These are phyloP conservation scores for Aureobasidium pullulans DNA, from an alignment of 2,329 filamentous ascomycete species.

Conservation along the genomic window DNA sequence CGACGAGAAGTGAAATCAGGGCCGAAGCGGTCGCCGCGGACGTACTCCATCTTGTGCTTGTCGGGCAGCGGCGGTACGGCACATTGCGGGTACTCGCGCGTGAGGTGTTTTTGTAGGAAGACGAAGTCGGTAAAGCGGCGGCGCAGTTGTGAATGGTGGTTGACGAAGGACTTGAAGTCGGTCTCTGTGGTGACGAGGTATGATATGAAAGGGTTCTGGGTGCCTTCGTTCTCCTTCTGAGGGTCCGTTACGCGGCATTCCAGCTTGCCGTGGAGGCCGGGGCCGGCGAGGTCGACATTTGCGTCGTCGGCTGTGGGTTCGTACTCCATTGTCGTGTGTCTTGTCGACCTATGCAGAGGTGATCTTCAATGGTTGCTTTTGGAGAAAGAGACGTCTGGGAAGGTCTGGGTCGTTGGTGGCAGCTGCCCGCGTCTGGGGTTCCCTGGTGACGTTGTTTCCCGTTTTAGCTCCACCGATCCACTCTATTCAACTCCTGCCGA, in stretches of 20 bases:
- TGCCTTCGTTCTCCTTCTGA: conserved; percentile 91
- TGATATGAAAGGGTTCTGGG: conserved; percentile 93
- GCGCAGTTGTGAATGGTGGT: conserved; percentile 68
- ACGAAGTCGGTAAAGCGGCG: conserved; percentile 97
- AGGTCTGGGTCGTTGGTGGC: not conserved
- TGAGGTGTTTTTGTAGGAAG: conserved; percentile 87
- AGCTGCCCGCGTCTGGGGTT: not conserved
- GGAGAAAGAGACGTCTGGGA: not conserved
- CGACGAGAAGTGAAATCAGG: conserved; percentile 83
- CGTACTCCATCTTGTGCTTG: conserved; percentile 99
- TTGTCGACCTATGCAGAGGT: not conserved
- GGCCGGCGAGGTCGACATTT: conserved; percentile 48
- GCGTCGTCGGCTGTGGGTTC: conserved; percentile 4
- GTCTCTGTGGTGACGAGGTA: conserved; percentile 91
- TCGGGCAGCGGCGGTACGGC: conserved; percentile 92
- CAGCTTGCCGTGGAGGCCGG: conserved; percentile 64
- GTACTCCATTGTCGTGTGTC: conserved; percentile 3
- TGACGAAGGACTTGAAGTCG: conserved; percentile 89
- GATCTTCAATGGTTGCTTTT: not conserved
- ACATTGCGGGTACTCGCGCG: conserved; percentile 79
- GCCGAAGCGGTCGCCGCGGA: conserved; percentile 91
- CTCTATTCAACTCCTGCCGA: no score
- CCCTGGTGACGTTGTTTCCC: not conserved
- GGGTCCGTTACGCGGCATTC: conserved; percentile 78
- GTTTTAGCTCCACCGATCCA: not conserved